phyloP scores from a whole-genome alignment of 257 asterid species.

The Thymus quinquecostatus region DNA sequence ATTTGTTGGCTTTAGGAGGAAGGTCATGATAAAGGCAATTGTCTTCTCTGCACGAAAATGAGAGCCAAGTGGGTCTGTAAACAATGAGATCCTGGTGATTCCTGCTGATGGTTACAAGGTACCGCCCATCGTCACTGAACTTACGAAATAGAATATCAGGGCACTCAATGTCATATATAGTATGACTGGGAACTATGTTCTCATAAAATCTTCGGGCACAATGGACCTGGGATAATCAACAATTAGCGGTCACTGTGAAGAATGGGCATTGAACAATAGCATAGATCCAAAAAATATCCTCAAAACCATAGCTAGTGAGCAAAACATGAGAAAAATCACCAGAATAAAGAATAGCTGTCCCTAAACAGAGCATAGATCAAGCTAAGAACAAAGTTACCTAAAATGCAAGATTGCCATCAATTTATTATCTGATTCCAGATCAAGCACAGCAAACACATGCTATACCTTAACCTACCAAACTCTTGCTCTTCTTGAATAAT shows the following conservation, averaged over 20 bases:
- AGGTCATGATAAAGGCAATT: conserved; percentile 64
- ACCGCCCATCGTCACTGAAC: conserved; percentile 96
- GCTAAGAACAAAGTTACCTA: neutral
- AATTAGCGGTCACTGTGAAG: conserved; percentile 28
- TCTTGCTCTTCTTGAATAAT: neutral
- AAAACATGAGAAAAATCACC: neutral
- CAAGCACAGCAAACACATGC: conserved; percentile 1
- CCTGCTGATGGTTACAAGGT: conserved; percentile 90
- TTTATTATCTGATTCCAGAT: conserved; percentile 10
- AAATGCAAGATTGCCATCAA: conserved; percentile 2
- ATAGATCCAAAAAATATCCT: conserved; percentile 27
- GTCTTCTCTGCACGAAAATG: conserved; percentile 78
- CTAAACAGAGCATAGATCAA: conserved; percentile 11
- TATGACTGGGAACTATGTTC: conserved; percentile 88
- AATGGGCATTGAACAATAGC: conserved; percentile 1
- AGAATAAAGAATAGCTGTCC: neutral
- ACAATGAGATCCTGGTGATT: conserved; percentile 88
- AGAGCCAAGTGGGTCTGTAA: conserved; percentile 91
- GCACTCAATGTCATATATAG: conserved; percentile 83
- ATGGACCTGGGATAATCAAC: conserved; percentile 51
- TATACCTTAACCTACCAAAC: conserved; percentile 12
- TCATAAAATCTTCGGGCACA: conserved; percentile 85
- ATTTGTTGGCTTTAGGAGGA: conserved; percentile 82
- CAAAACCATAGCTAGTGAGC: neutral
- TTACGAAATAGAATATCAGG: conserved; percentile 93